A percentile compares a stretch with the other conserved stretches of the same genome.
These are phyloP conservation scores for Phyllosticta paracitricarpa DNA, from an alignment of 2,329 filamentous ascomycete genomes.

Conservation along the genomic window DNA sequence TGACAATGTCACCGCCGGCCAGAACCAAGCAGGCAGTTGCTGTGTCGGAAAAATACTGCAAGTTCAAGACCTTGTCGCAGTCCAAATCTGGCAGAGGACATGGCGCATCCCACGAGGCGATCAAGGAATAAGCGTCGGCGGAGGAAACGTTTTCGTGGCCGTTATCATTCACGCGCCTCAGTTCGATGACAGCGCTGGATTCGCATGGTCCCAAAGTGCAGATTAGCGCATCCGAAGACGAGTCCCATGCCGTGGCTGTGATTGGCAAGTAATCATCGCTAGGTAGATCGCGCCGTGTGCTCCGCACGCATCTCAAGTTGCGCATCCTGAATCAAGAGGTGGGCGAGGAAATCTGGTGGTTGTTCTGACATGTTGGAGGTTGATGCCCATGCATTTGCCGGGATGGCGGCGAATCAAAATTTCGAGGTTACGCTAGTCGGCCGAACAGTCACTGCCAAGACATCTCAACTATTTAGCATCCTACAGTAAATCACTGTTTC, in stretches of 20 bases:
- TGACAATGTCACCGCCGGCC: conserved; percentile 80
- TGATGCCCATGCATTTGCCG: neutral
- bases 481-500: neutral
- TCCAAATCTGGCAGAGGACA: conserved; percentile 66
- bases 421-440: conserved; percentile 11
- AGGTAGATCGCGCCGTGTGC: conserved; percentile 53
- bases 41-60: conserved; percentile 80
- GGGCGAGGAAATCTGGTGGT: conserved; percentile 8
- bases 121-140: conserved; percentile 30
- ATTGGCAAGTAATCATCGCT: conserved; percentile 44
- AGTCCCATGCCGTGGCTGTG: conserved; percentile 79
- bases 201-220: conserved; percentile 75
- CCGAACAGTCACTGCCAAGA: conserved; percentile 9
- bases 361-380: conserved; percentile 10
- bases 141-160: conserved; percentile 16
- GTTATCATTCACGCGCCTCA: conserved; percentile 45
- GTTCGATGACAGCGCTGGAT: conserved; percentile 60
- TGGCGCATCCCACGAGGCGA: conserved; percentile 84
- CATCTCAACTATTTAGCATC: neutral
- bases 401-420: conserved; percentile 10
- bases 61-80: conserved; percentile 63
- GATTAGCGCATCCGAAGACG: conserved; percentile 64
- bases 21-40: conserved; percentile 71
- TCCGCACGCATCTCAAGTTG: conserved; percentile 72
- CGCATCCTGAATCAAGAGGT: conserved; percentile 53